A percentile compares a stretch with the other conserved stretches of the same genome.
These are phyloP conservation scores for Tuber magnatum DNA, from an alignment of 495 filamentous ascomycete genomes.

Conservation along the genomic window DNA sequence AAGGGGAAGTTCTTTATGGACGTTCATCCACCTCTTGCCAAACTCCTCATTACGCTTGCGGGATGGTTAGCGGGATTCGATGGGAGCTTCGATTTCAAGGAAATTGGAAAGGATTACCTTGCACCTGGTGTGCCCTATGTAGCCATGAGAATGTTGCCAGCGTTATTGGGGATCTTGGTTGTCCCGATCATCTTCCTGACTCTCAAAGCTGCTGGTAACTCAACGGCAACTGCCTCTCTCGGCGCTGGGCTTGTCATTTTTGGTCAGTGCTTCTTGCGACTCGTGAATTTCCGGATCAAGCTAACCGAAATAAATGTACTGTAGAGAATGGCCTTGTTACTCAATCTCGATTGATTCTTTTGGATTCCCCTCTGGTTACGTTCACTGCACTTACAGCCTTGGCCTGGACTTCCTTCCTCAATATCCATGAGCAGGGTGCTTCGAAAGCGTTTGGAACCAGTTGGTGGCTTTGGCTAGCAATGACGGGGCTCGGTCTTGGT, in stretches of 20 bases:
- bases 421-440: conserved; percentile 91
- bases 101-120: conserved; percentile 97
- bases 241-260: conserved; percentile 84
- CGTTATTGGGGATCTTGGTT: conserved; percentile 74
- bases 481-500: conserved; percentile 79
- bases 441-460: conserved; percentile 71
- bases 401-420: conserved; percentile 86
- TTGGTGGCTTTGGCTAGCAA: conserved; percentile 97
- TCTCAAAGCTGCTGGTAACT: conserved; percentile 82
- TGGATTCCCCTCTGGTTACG: conserved; percentile 90
- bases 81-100: conserved; percentile 96
- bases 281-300: conserved; percentile 15
- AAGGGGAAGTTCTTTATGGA: conserved; percentile 99
- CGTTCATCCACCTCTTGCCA: conserved; percentile 94
- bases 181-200: conserved; percentile 91
- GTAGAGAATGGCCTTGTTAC: conserved; percentile 90
- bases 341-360: conserved; percentile 87
- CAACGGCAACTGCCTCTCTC: conserved; percentile 70
- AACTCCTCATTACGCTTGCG: conserved; percentile 87
- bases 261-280: conserved; percentile 50
- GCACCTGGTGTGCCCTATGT: conserved; percentile 95
- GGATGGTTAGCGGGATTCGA: conserved; percentile 94
- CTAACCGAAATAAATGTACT: conserved; percentile 21
- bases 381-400: conserved; percentile 89
- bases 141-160: conserved; percentile 90